Base-by-base conservation (phyloP, 495 filamentous ascomycete species). In the Aspergillus nanangensis region DNA sequence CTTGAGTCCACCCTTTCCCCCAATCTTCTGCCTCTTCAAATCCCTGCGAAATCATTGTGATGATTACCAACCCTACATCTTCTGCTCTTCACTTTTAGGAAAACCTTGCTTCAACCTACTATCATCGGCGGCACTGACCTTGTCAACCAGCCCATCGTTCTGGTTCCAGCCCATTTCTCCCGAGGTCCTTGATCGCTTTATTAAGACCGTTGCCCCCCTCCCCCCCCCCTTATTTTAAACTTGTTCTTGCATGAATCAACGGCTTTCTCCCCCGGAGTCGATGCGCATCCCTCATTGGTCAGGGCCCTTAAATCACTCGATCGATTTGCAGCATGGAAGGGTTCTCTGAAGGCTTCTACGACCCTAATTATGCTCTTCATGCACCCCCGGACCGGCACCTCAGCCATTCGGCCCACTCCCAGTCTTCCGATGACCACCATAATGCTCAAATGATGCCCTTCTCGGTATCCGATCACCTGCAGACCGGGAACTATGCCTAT, bases 211-310 rank as follows among this genome's bases (percentile, higher is more conserved):
- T n/a, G n/a, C n/a, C n/a, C n/a, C n/a, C n/a, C n/a, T n/a, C n/a
- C n/a, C n/a, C n/a, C n/a, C n/a, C n/a, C n/a, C n/a, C n/a, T n/a
- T n/a, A n/a, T n/a, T n/a, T n/a, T n/a, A n/a, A n/a, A n/a, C n/a
- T n/a, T n/a, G n/a, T n/a, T n/a, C n/a, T n/a, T n/a, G n/a, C n/a
- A n/a, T n/a, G n/a, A n/a, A n/a, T n/a, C n/a, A n/a, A n/a, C n/a
- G n/a, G n/a, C n/a, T n/a, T n/a, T 22, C 20, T 20, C 24, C 14
- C 29, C 22, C 41, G 31, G 21, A 41, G 21, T 48, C 45, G 50
- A 53, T 53, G 45, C 45, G 22, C 15, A 37, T n/a, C 19, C 19
- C 48, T 34, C 32, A 57, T 57, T 57, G 54, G 54, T 40, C 15
- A 11, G n/a, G n/a, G 18, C 29, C 36, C 25, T 36, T 21, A 31